Evolutionary conservation across 225 moss, liverwort and hornwort genomes (phyloP).

Genomic region (Pseudisothecium myosuroides): DNA sequence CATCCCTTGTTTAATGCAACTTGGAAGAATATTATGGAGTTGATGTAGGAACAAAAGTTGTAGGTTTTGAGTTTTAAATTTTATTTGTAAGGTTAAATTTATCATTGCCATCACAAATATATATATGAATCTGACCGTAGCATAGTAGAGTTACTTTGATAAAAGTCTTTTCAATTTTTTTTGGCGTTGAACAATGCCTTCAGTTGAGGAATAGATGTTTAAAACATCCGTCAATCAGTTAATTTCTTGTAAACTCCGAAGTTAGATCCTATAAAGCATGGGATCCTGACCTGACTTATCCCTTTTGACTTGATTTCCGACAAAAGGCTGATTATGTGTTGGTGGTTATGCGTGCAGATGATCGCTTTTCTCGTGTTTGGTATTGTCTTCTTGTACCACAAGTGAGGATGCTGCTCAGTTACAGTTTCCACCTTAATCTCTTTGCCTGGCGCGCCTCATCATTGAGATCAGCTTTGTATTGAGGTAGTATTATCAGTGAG

Average conservation of each 20-base stretch:
- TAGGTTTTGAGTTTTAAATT: neutral
- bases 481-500: slow-evolving; percentile 1
- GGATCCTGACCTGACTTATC: neutral
- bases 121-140: neutral
- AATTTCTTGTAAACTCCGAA: neutral
- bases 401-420: slow-evolving; percentile 26
- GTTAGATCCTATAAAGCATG: neutral
- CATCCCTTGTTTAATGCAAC: neutral
- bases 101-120: neutral
- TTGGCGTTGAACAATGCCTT: neutral
- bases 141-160: neutral
- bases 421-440: neutral
- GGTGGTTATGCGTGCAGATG: slow-evolving; percentile 45
- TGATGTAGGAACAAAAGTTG: neutral
- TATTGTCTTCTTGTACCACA: slow-evolving; percentile 90
- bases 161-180: neutral
- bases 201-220: neutral
- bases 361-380: slow-evolving; percentile 83
- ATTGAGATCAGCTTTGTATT: neutral
- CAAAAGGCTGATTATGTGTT: neutral
- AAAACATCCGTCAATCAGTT: neutral
- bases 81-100: neutral
- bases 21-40: neutral
- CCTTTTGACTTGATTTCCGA: neutral
- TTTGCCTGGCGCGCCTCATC: neutral